Evolutionary conservation across 371 early-diverging fungal species (phyloP), one percentile per base, ranked within the genome.

Genomic region (Rhizomucor miehei): DNA sequence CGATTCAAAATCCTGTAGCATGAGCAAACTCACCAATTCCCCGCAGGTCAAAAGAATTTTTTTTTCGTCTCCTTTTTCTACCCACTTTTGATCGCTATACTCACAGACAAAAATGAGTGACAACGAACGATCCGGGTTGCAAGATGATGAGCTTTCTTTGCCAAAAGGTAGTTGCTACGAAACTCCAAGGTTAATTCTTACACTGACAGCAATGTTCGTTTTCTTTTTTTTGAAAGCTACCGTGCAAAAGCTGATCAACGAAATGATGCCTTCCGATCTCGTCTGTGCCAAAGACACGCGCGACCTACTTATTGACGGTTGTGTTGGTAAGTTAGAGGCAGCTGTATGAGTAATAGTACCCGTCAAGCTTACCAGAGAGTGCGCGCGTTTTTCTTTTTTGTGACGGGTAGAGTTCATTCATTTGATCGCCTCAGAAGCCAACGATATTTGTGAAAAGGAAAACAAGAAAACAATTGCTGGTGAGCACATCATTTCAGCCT

Each of bases 381-480:
- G 14, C 8, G 24, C 4, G 38, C n/a, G n/a, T n/a, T n/a, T n/a
- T n/a, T n/a, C n/a, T n/a, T n/a, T 37, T 25, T 36, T 14, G 51
- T 5, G 20, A 36, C 9, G 21, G 14, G 25, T 43, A 91, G 97
- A 96, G 66, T 96, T 96, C 61, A 94, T 98, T 44, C 97, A 96
- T 51, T 71, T 96, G 59, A 75, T 95, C 38, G 92, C 95, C 17
- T 87, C 93, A 2, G 93, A 95, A 60, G 94, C 99, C 12, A 99
- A 99, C 73, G 95, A 95, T 44, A 87, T 92, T 21, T 99, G 99
- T 71, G 99, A 99, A 67, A 94, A 93, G 62, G 97, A 96, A 55
- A 82, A 89, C 16, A 97, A 95, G 68, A 99, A 99, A 78, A 99
- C 99, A 3, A 99, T 99, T 56, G 91, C 93, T 0, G 94, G 94